These are phyloP conservation scores for Knufia fluminis DNA, from an alignment of 2,329 filamentous ascomycete genomes.

Conservation along the genomic window DNA sequence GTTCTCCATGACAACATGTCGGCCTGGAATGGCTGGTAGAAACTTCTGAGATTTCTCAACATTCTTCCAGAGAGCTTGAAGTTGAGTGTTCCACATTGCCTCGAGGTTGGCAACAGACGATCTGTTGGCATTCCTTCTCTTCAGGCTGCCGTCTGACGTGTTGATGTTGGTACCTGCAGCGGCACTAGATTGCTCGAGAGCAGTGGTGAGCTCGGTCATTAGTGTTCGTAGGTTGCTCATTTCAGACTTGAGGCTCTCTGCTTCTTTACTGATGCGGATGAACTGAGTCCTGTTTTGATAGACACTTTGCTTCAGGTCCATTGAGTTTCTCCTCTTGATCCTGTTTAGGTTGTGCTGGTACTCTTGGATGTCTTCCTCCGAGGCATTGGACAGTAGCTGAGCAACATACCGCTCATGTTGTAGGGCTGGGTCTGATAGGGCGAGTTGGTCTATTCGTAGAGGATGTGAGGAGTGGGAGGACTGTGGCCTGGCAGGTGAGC, in stretches of 20 bases:
- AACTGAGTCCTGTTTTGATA: conserved; percentile 97
- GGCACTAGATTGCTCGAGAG: conserved; percentile 36
- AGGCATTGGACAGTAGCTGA: conserved; percentile 68
- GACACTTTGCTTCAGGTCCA: conserved; percentile 86
- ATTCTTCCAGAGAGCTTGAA: conserved; percentile 83
- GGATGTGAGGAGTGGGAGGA: conserved; percentile 43
- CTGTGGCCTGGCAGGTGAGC: conserved; percentile 47
- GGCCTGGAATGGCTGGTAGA: conserved; percentile 77
- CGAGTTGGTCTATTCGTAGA: conserved; percentile 65
- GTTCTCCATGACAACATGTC: conserved; percentile 88
- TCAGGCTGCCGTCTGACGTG: conserved; percentile 47
- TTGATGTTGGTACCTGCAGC: conserved; percentile 27
- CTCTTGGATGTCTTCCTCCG: conserved; percentile 74
- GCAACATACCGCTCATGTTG: conserved; percentile 64
- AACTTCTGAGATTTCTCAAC: conserved; percentile 99
- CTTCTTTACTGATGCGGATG: conserved; percentile 98
- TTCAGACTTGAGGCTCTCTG: conserved; percentile 91
- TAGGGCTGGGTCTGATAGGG: conserved; percentile 69
- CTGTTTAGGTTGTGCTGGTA: conserved; percentile 69
- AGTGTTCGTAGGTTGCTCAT: conserved; percentile 85
- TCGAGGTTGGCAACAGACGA: conserved; percentile 75
- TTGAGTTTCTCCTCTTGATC: conserved; percentile 66
- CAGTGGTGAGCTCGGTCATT: conserved; percentile 83
- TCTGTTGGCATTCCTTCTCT: conserved; percentile 60
- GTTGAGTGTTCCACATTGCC: conserved; percentile 57